Conservation (phyloP, 2,329 filamentous ascomycete species). For the Talaromyces rugulosus region DNA sequence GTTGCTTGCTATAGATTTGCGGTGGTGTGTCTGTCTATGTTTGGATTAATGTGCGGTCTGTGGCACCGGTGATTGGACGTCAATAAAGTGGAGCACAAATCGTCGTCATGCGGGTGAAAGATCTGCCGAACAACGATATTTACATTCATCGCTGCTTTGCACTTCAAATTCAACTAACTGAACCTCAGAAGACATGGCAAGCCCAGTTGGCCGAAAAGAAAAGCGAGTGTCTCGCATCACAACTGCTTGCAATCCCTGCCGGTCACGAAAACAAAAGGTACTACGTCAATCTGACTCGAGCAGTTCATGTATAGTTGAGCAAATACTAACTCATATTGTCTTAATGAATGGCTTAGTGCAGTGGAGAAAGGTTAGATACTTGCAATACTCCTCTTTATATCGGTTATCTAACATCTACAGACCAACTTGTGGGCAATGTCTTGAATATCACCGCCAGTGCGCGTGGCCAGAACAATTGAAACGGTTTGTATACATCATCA, state of each 20-base stretch:
- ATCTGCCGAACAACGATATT: background rate
- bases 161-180: background rate
- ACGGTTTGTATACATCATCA: slow-evolving; percentile 21
- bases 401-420: slow-evolving; percentile 16
- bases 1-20: background rate
- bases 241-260: slow-evolving; percentile 38
- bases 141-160: background rate
- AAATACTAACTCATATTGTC: slow-evolving; percentile 2
- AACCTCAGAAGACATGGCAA: background rate
- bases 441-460: slow-evolving; percentile 29
- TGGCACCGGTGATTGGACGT: background rate
- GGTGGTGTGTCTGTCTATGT: background rate
- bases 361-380: slow-evolving; percentile 33
- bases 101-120: background rate
- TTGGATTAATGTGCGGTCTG: background rate
- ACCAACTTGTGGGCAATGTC: slow-evolving; percentile 34
- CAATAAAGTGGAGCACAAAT: background rate
- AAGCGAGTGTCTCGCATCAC: slow-evolving; percentile 32
- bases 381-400: slow-evolving; percentile 2
- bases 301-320: background rate
- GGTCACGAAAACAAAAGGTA: slow-evolving; percentile 42
- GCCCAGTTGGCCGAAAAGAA: slow-evolving; percentile 14
- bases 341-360: slow-evolving; percentile 26
- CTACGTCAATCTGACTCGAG: background rate
- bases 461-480: slow-evolving; percentile 37